These are phyloP conservation scores for Arthrinium phaeospermum DNA, from an alignment of 2,329 filamentous ascomycete species.

Conservation along the genomic window DNA sequence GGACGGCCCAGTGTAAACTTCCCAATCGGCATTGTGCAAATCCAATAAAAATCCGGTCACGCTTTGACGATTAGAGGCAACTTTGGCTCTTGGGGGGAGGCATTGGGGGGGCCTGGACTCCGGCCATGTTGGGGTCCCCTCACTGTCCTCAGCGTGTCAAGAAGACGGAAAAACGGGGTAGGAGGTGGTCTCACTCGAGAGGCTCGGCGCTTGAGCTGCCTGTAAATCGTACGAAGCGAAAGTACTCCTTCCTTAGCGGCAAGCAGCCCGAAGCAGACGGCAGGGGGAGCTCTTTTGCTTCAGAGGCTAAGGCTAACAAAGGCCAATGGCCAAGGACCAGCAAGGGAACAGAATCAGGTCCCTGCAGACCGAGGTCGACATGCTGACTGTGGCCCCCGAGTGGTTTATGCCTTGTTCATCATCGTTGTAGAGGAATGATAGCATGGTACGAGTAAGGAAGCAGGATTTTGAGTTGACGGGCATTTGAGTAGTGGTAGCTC, in stretches of 20 bases:
- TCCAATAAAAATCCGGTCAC: slow-evolving; percentile 13
- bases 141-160: slow-evolving; percentile 1
- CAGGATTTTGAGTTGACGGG: background rate
- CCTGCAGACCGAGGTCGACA: background rate
- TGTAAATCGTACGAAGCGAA: slow-evolving; percentile 5
- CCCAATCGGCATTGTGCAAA: slow-evolving; percentile 3
- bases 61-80: slow-evolving; percentile 9
- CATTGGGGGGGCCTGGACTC: slow-evolving; percentile 2
- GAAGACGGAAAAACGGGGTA: background rate
- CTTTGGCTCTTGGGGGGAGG: background rate
- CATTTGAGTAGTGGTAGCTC: background rate
- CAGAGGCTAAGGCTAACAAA: background rate
- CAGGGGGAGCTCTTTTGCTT: background rate
- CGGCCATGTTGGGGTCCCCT: slow-evolving; percentile 14
- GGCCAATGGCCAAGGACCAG: background rate
- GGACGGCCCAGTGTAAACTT: slow-evolving; percentile 13
- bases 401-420: slow-evolving; percentile 8
- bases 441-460: slow-evolving; percentile 6
- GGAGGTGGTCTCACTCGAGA: slow-evolving; percentile 5
- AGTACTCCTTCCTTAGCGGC: background rate
- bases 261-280: background rate
- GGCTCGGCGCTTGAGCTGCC: slow-evolving; percentile 7
- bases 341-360: slow-evolving; percentile 3
- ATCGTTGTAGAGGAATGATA: background rate
- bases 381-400: background rate